Conservation (phyloP, 2,329 filamentous ascomycete species). For the Geosmithia putterillii region DNA sequence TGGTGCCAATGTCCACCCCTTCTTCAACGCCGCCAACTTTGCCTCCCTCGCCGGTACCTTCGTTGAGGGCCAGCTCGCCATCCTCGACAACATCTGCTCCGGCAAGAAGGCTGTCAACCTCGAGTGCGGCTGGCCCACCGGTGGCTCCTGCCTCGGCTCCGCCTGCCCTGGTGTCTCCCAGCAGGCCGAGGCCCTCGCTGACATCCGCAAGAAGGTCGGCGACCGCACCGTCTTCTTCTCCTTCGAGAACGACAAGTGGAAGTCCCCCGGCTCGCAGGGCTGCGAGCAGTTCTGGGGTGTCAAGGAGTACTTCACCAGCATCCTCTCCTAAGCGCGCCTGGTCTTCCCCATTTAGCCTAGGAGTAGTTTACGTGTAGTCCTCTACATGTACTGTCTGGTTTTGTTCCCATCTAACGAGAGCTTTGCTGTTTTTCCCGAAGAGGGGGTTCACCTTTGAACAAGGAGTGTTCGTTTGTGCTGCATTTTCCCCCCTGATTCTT, state of each 20-base stretch:
- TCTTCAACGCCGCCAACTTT: constrained; percentile 66
- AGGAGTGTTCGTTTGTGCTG: not conserved
- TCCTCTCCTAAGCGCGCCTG: constrained; percentile 4
- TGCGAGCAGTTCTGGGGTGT: constrained; percentile 77
- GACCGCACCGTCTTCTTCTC: constrained; percentile 70
- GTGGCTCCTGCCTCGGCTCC: constrained; percentile 56
- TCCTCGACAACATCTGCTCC: constrained; percentile 58
- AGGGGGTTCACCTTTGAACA: not conserved
- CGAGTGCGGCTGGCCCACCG: constrained; percentile 81
- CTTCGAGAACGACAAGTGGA: constrained; percentile 72
- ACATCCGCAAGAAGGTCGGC: constrained; percentile 56
- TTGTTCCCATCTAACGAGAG: no score
- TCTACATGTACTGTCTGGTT: no score
- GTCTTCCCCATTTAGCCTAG: constrained; percentile 4
- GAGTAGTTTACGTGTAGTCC: not conserved
- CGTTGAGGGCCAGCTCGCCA: constrained; percentile 58
- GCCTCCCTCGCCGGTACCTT: constrained; percentile 63
- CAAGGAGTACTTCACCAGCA: constrained; percentile 11
- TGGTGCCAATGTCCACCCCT: constrained; percentile 82
- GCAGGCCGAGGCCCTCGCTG: constrained; percentile 61
- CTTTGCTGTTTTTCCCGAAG: no score
- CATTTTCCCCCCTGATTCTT: not conserved
- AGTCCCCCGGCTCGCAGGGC: constrained; percentile 51
- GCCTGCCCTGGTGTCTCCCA: constrained; percentile 55
- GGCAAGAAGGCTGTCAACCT: constrained; percentile 67